phyloP scores from a whole-genome alignment of 768 basidiomycete genomes.

The Amanita muscaria region DNA sequence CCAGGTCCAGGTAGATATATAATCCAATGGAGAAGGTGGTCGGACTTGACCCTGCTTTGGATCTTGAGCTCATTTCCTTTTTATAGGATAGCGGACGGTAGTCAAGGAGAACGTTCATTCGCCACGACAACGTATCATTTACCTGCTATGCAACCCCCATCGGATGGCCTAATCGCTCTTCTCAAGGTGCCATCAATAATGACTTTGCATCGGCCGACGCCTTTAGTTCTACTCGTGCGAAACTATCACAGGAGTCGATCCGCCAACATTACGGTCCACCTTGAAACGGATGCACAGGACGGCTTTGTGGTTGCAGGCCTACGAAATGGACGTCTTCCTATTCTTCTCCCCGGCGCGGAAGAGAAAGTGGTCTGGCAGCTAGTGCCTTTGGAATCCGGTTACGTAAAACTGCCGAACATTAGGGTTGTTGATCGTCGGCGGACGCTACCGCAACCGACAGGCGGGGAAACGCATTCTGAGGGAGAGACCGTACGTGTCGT shows the following conservation, averaged over 20 bases:
- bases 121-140: conserved; percentile 46
- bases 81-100: conserved; percentile 38
- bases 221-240: conserved; percentile 51
- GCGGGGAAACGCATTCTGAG: conserved; percentile 33
- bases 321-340: conserved; percentile 54
- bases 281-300: conserved; percentile 61
- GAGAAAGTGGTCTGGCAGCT: conserved; percentile 58
- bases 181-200: conserved; percentile 55
- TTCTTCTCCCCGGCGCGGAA: conserved; percentile 68
- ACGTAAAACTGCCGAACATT: conserved; percentile 52
- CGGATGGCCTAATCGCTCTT: conserved; percentile 56
- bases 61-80: conserved; percentile 2
- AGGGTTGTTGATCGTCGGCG: conserved; percentile 47
- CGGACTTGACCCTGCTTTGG: conserved; percentile 3
- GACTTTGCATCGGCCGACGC: conserved; percentile 51
- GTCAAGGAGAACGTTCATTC: conserved; percentile 32
- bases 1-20: conserved; percentile 50
- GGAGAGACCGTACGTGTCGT: conserved; percentile 44
- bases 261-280: conserved; percentile 59
- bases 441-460: conserved; percentile 20
- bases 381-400: conserved; percentile 69
- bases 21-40: conserved; percentile 58
- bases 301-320: conserved; percentile 79
- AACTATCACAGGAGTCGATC: conserved; percentile 57
- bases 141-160: conserved; percentile 54